Percentiles rank a stretch among this genome's conserved stretches.
These are phyloP conservation scores for Coprinopsis marcescibilis DNA, from an alignment of 768 basidiomycete genomes.

Conservation along the genomic window DNA sequence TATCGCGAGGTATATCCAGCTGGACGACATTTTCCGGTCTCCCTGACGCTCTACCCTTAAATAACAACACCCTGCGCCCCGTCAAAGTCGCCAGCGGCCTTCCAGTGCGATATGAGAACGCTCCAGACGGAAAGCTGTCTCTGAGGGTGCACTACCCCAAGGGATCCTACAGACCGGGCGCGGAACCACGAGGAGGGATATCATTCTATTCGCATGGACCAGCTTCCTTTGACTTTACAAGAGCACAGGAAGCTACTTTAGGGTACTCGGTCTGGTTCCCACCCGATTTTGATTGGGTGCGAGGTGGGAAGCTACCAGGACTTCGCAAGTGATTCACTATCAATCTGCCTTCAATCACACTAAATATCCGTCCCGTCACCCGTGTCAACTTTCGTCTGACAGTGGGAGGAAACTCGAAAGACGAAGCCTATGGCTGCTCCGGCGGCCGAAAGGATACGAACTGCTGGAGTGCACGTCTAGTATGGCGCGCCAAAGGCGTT, in stretches of 20 bases:
- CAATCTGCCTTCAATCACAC: background rate
- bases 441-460: conserved; percentile 47
- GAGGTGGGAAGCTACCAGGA: conserved; percentile 82
- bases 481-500: conserved; percentile 52
- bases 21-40: conserved; percentile 15
- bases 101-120: conserved; percentile 22
- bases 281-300: conserved; percentile 64
- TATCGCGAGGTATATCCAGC: conserved; percentile 6
- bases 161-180: conserved; percentile 43
- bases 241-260: conserved; percentile 51
- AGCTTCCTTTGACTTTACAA: conserved; percentile 33
- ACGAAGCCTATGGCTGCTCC: conserved; percentile 44
- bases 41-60: conserved; percentile 7
- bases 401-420: conserved; percentile 46
- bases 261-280: conserved; percentile 77
- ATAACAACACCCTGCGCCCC: conserved; percentile 10
- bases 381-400: background rate
- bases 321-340: conserved; percentile 43
- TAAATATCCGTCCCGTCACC: background rate
- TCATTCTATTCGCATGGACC: conserved; percentile 62
- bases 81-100: conserved; percentile 6
- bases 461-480: conserved; percentile 55
- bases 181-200: conserved; percentile 43
- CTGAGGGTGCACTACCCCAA: conserved; percentile 42
- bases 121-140: conserved; percentile 38